Conservation (phyloP, 1,284 basidiomycete species). For the Ganoderma multipileum region DNA sequence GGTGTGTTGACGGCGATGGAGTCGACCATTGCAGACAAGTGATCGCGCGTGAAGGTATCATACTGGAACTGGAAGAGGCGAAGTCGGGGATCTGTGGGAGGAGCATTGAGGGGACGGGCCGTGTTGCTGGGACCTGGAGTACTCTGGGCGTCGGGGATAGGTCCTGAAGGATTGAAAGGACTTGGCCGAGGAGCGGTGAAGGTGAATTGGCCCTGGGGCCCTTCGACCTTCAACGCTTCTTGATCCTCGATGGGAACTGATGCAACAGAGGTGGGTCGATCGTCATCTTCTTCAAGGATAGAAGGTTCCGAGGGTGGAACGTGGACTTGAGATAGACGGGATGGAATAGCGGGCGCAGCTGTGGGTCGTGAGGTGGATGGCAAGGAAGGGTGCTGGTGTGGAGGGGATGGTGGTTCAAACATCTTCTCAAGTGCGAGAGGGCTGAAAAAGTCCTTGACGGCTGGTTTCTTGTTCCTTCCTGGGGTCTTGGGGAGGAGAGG, state of each 20-base stretch:
- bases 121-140: slow-evolving; percentile 54
- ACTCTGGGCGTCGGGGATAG: slow-evolving; percentile 49
- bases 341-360: slow-evolving; percentile 43
- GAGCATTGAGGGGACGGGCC: slow-evolving; percentile 41
- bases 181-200: slow-evolving; percentile 65
- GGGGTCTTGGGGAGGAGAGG: slow-evolving; percentile 70
- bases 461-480: slow-evolving; percentile 62
- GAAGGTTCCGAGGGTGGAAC: slow-evolving; percentile 28
- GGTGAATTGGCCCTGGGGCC: slow-evolving; percentile 71
- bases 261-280: background rate
- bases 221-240: slow-evolving; percentile 40
- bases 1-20: slow-evolving; percentile 84
- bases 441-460: slow-evolving; percentile 84
- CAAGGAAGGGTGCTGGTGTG: slow-evolving; percentile 39
- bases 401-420: slow-evolving; percentile 90
- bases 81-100: slow-evolving; percentile 73
- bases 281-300: slow-evolving; percentile 11
- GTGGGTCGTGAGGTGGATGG: slow-evolving; percentile 31
- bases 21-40: slow-evolving; percentile 90
- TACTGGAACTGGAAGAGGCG: slow-evolving; percentile 92
- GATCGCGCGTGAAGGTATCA: slow-evolving; percentile 92
- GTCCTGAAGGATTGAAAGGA: slow-evolving; percentile 44
- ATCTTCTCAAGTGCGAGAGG: slow-evolving; percentile 85
- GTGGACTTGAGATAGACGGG: slow-evolving; percentile 45
- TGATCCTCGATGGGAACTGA: background rate